A percentile compares a stretch with the other conserved stretches of the same genome.
Conservation (phyloP, 805 yeast genomes). For the Candida manassasensis region DNA sequence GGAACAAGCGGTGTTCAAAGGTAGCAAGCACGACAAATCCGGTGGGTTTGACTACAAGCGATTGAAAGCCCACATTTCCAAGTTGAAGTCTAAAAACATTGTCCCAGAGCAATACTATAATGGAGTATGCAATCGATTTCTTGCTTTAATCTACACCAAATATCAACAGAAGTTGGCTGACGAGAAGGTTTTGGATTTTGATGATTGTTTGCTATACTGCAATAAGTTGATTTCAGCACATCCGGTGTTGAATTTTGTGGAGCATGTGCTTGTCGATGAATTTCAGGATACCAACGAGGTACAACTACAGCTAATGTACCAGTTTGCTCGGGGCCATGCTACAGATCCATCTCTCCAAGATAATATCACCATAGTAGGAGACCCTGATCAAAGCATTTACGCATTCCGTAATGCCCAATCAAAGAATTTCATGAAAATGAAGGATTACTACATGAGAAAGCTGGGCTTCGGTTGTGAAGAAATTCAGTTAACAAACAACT, state of each 20-base stretch:
- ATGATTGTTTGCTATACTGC: constrained; percentile 62
- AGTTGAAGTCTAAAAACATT: constrained; percentile 50
- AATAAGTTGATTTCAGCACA: constrained; percentile 44
- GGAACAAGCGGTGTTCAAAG: constrained; percentile 1
- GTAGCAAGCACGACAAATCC: constrained; percentile 12
- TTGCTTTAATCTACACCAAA: constrained; percentile 37
- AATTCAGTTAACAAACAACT: constrained; percentile 60
- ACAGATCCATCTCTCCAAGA: constrained; percentile 26
- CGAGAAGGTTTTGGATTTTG: constrained; percentile 65
- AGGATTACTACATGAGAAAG: constrained; percentile 28
- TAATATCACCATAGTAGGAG: constrained; percentile 87
- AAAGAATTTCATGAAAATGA: constrained; percentile 59
- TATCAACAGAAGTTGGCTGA: constrained; percentile 48
- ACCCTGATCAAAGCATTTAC: constrained; percentile 93
- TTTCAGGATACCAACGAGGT: constrained; percentile 86
- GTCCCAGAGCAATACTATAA: constrained; percentile 36
- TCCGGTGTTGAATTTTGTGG: constrained; percentile 44
- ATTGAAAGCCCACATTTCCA: constrained; percentile 46
- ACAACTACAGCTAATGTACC: constrained; percentile 65
- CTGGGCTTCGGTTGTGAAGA: constrained; percentile 15
- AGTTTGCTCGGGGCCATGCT: constrained; percentile 35
- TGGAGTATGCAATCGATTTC: constrained; percentile 10
- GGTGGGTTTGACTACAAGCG: constrained; percentile 38
- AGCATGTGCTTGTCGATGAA: constrained; percentile 86
- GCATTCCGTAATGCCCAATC: constrained; percentile 80